These are phyloP conservation scores for Lipomyces sp. DNA, from an alignment of 805 yeast genomes.

Conservation along the genomic window DNA sequence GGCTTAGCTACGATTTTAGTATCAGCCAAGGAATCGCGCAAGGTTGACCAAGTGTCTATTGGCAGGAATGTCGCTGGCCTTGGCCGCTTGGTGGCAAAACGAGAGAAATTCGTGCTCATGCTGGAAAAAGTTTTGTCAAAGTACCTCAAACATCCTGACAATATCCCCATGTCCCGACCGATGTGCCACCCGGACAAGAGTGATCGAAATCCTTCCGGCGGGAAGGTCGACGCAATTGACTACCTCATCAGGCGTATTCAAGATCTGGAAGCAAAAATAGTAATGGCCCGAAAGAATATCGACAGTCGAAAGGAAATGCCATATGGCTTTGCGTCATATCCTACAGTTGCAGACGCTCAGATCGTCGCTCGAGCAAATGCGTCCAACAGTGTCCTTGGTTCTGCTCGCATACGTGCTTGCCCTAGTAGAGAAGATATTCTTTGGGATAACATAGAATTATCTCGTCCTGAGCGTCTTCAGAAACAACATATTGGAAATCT, in stretches of 20 bases:
- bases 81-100: constrained; percentile 39
- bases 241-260: constrained; percentile 37
- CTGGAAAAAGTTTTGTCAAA: constrained; percentile 43
- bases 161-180: constrained; percentile 40
- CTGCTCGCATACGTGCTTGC: constrained; percentile 41
- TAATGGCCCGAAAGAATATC: constrained; percentile 36
- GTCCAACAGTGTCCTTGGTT: constrained; percentile 18
- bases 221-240: constrained; percentile 42
- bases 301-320: constrained; percentile 37
- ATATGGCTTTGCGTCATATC: constrained; percentile 47
- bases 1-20: constrained; percentile 38
- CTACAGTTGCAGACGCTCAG: constrained; percentile 39
- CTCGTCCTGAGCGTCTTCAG: constrained; percentile 40
- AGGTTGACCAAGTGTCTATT: constrained; percentile 40
- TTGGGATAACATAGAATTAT: constrained; percentile 46
- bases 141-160: constrained; percentile 40
- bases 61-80: constrained; percentile 43
- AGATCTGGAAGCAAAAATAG: constrained; percentile 39
- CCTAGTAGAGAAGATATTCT: constrained; percentile 47
- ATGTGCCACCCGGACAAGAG: constrained; percentile 23
- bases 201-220: constrained; percentile 26
- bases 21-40: constrained; percentile 11
- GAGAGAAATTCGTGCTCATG: constrained; percentile 37
- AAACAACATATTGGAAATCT: constrained; percentile 46
- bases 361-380: constrained; percentile 33